These are phyloP conservation scores for Harringtonia aguacate DNA, from an alignment of 2,329 filamentous ascomycete species.

Conservation along the genomic window DNA sequence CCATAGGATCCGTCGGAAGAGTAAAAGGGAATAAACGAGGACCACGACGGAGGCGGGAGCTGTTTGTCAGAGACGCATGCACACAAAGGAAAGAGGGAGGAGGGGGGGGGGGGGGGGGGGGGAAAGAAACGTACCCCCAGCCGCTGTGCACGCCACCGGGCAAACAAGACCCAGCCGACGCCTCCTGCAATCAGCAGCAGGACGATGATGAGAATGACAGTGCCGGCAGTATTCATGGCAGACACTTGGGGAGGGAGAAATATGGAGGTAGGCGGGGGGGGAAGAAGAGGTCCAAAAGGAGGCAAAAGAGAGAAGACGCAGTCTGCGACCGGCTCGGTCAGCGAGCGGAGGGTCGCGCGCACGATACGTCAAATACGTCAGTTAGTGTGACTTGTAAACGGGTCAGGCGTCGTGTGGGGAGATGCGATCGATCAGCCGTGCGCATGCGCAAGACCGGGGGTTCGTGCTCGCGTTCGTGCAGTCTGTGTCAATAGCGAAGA, in stretches of 20 bases:
- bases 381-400: too few relatives aligned
- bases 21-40: constrained; percentile 62
- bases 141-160: constrained; percentile 60
- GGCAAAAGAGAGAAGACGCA: background rate
- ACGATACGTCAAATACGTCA: too few relatives aligned
- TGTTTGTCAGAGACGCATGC: constrained; percentile 15
- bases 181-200: constrained; percentile 47
- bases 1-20: constrained; percentile 35
- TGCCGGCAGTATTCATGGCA: constrained; percentile 48
- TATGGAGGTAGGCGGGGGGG: too few relatives aligned
- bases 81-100: background rate
- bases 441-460: too few relatives aligned
- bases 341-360: too few relatives aligned
- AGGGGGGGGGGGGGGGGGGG: background rate
- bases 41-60: constrained; percentile 59
- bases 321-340: too few relatives aligned
- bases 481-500: too few relatives aligned
- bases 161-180: constrained; percentile 59
- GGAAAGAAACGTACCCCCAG: constrained; percentile 44
- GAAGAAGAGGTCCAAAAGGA: background rate
- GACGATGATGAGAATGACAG: constrained; percentile 64
- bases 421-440: too few relatives aligned
- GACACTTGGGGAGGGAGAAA: constrained; percentile 1
- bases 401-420: too few relatives aligned
- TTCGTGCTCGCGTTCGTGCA: too few relatives aligned